Evolutionary conservation across 495 filamentous ascomycete species (phyloP).

Genomic region (Aspergillus funiculosus): DNA sequence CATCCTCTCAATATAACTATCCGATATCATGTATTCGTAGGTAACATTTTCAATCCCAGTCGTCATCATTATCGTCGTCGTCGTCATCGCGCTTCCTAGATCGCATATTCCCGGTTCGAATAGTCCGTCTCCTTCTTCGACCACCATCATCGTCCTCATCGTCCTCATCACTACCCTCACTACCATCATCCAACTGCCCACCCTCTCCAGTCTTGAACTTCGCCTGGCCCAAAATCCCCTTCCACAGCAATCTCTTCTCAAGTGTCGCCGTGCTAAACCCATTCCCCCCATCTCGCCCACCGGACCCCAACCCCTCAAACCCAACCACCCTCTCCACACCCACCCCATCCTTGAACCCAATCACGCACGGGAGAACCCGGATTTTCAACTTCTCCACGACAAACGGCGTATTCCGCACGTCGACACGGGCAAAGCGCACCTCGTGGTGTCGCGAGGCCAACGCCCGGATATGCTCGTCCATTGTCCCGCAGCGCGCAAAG

Average conservation of each 20-base stretch:
- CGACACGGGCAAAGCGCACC: slow-evolving; percentile 61
- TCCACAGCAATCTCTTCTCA: slow-evolving; percentile 55
- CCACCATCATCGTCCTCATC: slow-evolving; percentile 31
- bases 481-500: slow-evolving; percentile 64
- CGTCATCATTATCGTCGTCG: slow-evolving; percentile 55
- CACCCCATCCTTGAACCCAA: slow-evolving; percentile 65
- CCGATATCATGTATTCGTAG: too few relatives aligned
- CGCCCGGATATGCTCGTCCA: slow-evolving; percentile 58
- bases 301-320: slow-evolving; percentile 63
- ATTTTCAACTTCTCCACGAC: slow-evolving; percentile 65
- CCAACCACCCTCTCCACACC: slow-evolving; percentile 64
- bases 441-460: slow-evolving; percentile 62
- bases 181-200: slow-evolving; percentile 26
- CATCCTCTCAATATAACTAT: too few relatives aligned
- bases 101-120: slow-evolving; percentile 38
- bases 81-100: slow-evolving; percentile 23
- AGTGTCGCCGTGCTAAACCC: slow-evolving; percentile 57
- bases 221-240: slow-evolving; percentile 52
- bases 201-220: slow-evolving; percentile 45
- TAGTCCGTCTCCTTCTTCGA: slow-evolving; percentile 43
- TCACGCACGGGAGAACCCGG: slow-evolving; percentile 67
- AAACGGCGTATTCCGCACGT: slow-evolving; percentile 69
- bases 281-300: slow-evolving; percentile 51
- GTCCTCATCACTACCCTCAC: slow-evolving; percentile 29
- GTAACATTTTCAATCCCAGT: slow-evolving; percentile 68